Evolutionary conservation across 441 rosid genomes (phyloP), one percentile per base, ranked within the genome.

Genomic region (Bocquillonia castaneifolia): DNA sequence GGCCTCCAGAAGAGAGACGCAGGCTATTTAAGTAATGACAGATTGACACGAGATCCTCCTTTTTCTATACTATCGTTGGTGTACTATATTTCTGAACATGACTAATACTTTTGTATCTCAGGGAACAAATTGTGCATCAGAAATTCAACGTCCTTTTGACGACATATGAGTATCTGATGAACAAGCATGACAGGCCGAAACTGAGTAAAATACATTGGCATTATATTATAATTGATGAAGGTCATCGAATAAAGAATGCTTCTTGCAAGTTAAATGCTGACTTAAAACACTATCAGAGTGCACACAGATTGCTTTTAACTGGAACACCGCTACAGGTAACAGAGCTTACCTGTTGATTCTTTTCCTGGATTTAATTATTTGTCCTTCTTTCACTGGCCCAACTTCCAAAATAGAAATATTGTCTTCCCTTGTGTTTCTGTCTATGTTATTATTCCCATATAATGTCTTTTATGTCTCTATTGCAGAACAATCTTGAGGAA

Each of bases 231-330:
- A 92, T 92, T 78, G 98, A 92, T 78, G 98, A 92, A 84, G 97
- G 98, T 48, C 98, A 92, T 78, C 93, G 98, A 72, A 92, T 92
- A 57, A 92, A 92, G 80, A 92, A 92, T 86, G 98, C 98, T 68
- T 92, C 98, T 66, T 92, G 98, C 85, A 92, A 92, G 82, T 81
- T 90, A 82, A 92, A 92, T 84, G 96, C 98, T 29, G 98, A 92
- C 31, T 77, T 92, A 82, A 92, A 88, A 84, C 92, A 88, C 80
- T 92, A 92, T 79, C 85, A 80, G 73, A 92, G 98, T 66, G 83
- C 82, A 67, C 97, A 92, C 81, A 80, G 98, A 72, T 84, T 92
- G 82, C 84, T 92, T 39, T 78, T 92, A 79, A 92, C 97, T 59
- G 98, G 98, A 78, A 92, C 98, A 36, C 97, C 98, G 40, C 74